Percentiles rank a stretch among this genome's conserved stretches.
Evolutionary conservation across 768 basidiomycete species (phyloP).

Genomic region (Chalciporus sphaerocephalus): DNA sequence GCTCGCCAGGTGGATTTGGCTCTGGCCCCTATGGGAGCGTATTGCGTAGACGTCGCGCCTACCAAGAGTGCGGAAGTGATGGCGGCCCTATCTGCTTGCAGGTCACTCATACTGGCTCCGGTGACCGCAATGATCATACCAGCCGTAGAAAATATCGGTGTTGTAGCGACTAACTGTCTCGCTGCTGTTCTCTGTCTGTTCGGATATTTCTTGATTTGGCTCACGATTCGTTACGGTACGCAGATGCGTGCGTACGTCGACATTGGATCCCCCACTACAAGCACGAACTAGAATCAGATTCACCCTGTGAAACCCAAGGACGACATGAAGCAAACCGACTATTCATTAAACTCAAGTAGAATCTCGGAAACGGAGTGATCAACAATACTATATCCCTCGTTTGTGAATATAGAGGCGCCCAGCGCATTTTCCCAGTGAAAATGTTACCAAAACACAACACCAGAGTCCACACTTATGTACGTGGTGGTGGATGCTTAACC

Average conservation of each 20-base stretch:
- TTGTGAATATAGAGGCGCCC: neutral
- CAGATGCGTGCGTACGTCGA: conserved; percentile 55
- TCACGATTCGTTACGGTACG: conserved; percentile 53
- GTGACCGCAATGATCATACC: conserved; percentile 28
- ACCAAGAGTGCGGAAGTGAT: conserved; percentile 58
- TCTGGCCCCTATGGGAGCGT: conserved; percentile 52
- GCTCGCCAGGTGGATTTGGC: conserved; percentile 49
- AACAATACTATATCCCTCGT: neutral
- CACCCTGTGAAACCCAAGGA: neutral
- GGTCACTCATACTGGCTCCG: conserved; percentile 19
- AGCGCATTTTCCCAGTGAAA: neutral
- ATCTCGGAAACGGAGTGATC: neutral
- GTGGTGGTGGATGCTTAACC: too few species aligned
- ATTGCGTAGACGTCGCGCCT: conserved; percentile 58
- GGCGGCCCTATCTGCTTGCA: conserved; percentile 41
- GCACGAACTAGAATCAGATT: neutral
- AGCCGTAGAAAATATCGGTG: conserved; percentile 49
- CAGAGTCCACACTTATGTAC: too few species aligned
- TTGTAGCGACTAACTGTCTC: conserved; percentile 44
- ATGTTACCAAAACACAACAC: too few species aligned
- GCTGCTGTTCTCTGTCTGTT: conserved; percentile 44
- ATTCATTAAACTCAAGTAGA: neutral
- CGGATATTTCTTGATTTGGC: conserved; percentile 47
- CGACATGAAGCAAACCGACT: neutral
- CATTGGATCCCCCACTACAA: conserved; percentile 47